Base-by-base conservation (phyloP, 805 yeast species). In the Gaillardinia entomophila region DNA sequence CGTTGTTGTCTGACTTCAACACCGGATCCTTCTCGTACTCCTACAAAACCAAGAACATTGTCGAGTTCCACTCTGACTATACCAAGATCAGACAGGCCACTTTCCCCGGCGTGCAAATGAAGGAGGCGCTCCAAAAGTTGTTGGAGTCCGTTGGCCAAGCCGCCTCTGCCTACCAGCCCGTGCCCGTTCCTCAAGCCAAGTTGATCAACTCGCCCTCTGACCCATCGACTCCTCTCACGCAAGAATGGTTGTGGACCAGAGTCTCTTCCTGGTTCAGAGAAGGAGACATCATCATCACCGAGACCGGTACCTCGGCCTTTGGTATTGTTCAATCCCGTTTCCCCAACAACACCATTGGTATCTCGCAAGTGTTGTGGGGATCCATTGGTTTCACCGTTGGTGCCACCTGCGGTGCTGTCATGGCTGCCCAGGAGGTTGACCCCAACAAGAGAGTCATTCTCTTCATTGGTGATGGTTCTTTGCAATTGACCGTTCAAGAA, bases 361-460 rank as follows among this genome's bases (percentile, higher is more conserved):
- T 79, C 40, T 77, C 85, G 35, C 87, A 79, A 65, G 85, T 78
- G 34, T 63, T 80, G 49, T 80, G 84, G 83, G 85, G 86, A 48
- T 78, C 85, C 31, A 79, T 79, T 55, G 87, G 87, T 49, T 79
- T 60, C 62, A 66, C 85, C 31, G 74, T 77, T 37, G 85, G 85
- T 55, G 77, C 84, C 29, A 64, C 78, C 16, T 57, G 75, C 39
- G 86, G 86, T 55, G 85, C 86, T 29, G 74, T 73, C 26, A 71
- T 77, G 60, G 85, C 83, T 16, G 76, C 80, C 43, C 73, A 74
- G 50, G 85, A 79, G 57, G 49, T 75, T 36, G 75, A 76, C 51
- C 77, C 77, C 43, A 52, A 54, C 38, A 75, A 68, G 59, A 74
- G 86, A 68, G 82, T 76, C 34, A 67, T 78, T 38, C 61, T 80